Conservation (phyloP, 2,329 filamentous ascomycete species). For the Chaetomiaceae sp. region DNA sequence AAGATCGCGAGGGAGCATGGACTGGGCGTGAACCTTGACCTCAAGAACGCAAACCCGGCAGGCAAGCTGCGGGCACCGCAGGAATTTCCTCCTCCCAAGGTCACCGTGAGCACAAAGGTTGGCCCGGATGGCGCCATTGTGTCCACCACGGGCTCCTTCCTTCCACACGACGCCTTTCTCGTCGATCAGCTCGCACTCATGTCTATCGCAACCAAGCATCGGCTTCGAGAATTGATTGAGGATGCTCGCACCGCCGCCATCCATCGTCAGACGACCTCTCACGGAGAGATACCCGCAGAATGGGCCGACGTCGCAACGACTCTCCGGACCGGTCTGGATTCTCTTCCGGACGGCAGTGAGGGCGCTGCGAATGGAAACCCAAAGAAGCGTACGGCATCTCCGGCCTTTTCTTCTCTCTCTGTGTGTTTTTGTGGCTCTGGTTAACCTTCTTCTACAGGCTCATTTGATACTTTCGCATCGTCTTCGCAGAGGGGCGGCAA, state of each 20-base stretch:
- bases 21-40: constrained; percentile 50
- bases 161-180: constrained; percentile 70
- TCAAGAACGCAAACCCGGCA: constrained; percentile 43
- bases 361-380: constrained; percentile 50
- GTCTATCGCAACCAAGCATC: constrained; percentile 77
- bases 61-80: constrained; percentile 46
- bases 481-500: constrained; percentile 33
- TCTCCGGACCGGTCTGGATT: constrained; percentile 39
- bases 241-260: constrained; percentile 68
- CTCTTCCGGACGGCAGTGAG: constrained; percentile 33
- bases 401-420: constrained; percentile 4
- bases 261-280: constrained; percentile 70
- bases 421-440: too few species aligned
- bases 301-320: constrained; percentile 67
- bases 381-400: constrained; percentile 52
- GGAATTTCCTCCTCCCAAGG: constrained; percentile 46
- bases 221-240: constrained; percentile 69
- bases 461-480: constrained; percentile 32
- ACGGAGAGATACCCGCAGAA: constrained; percentile 72
- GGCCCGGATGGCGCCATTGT: constrained; percentile 59
- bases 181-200: constrained; percentile 79
- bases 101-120: constrained; percentile 50
- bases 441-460: constrained; percentile 32
- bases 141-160: constrained; percentile 60
- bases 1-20: constrained; percentile 56